Evolutionary conservation across 306 rosid genomes (phyloP), one percentile per base, ranked within the genome.

Genomic region (Vicia faba): DNA sequence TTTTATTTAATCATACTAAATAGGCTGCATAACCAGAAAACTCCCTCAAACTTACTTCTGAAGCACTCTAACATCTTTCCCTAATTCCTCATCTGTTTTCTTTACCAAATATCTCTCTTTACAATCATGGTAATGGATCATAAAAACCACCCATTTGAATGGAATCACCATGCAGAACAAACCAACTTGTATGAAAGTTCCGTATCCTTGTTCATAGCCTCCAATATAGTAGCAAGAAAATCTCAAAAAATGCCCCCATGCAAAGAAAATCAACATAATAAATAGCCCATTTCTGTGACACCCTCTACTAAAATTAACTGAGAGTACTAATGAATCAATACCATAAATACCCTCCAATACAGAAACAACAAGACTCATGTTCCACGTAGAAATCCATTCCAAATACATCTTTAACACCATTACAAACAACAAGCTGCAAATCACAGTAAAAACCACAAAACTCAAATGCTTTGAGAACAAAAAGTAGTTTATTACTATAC

Each of bases 321-420:
- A 73, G 8, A 74, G 70, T n/a, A 49, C 74, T 12, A 84, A 68
- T 15, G 87, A 86, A 61, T 80, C 75, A 44, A 60, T 18, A 43
- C 90, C 88, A 53, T 61, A 43, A 15, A 61, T 64, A 5, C 83
- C 85, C 29, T 89, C 84, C 75, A 81, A 31, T 10, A 84, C 55
- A 25, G 92, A 86, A 19, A 86, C 69, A 41, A 83, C 85, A 61
- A 83, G 53, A 36, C 88, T 76, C 88, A 77, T 59, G 14, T 86
- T 84, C 88, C 93, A 86, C 50, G 68, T 40, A 29, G 82, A 79
- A 58, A 81, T 83, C 86, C 88, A 78, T 65, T 83, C 87, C 74
- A 81, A 65, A 71, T 81, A 83, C 8, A 72, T 56, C 31, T 64
- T 57, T 5, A 84, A 60, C 29, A 84, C 46, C 64, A 61, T 73